Base-by-base conservation (phyloP, 495 filamentous ascomycete species). In the Podospora pseudocomata region DNA sequence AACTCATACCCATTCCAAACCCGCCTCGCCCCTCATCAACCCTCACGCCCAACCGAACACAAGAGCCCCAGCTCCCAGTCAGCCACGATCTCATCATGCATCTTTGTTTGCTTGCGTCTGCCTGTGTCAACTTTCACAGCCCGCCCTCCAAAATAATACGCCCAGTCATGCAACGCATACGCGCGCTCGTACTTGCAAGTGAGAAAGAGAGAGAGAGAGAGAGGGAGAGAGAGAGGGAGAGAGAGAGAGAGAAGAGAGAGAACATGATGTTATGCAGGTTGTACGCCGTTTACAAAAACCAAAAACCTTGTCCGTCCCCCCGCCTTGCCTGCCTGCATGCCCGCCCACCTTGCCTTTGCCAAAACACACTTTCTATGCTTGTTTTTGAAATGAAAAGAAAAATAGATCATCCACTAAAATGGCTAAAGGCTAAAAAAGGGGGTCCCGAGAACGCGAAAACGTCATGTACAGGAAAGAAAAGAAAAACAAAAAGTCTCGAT, bases 381-480 rank as follows among this genome's bases (percentile, higher is more conserved):
- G 65, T 63, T 34, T 26, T 61, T 34, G n/a, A 26, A 18, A 30
- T 15, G 30, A 61, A 28, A 61, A 61, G 20, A 53, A 18, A 63
- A 63, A 56, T 70, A 70, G 68, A 71, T 71, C 57, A 62, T 68
- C 57, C 56, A 71, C 61, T 65, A 71, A 71, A 71, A 67, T 63
- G 69, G 62, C 69, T 55, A 34, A 58, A 27, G 65, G 34, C 55
- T 55, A 55, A 28, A 70, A 58, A 26, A 60, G 26, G 32, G 32
- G 55, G 56, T 7, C 57, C 49, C 49, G 30, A 26, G 39, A 64
- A 66, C 6, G 58, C 30, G 23, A 61, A 28, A 34, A 65, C 55
- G 56, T 60, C 60, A 69, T 71, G 57, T 63, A 71, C 65, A 71
- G 28, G 62, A 65, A 70, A 32, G 56, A 65, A 54, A 54, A 53